Percentiles rank a stretch among this genome's conserved stretches.
Evolutionary conservation across 306 rosid species (phyloP).

Genomic region (Ziziphus jujuba): DNA sequence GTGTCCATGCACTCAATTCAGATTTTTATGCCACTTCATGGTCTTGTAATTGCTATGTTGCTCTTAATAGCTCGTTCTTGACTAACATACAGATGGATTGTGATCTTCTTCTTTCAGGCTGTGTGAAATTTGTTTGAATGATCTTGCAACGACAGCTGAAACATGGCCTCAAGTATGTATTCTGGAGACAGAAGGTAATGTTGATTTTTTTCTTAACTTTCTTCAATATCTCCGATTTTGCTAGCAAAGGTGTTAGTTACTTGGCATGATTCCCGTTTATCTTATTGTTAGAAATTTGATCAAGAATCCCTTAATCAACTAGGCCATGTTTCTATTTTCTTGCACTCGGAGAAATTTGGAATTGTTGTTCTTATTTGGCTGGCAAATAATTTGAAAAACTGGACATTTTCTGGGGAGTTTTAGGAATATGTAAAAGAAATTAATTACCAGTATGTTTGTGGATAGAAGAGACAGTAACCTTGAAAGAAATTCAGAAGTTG

Average conservation of each 20-base stretch:
- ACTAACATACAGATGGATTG: background rate
- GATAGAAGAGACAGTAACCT: background rate
- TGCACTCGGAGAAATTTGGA: background rate
- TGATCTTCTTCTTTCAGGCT: constrained; percentile 40
- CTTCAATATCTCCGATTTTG: background rate
- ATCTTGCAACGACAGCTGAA: constrained; percentile 47
- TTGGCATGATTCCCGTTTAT: background rate
- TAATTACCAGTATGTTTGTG: background rate
- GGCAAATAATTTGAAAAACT: background rate
- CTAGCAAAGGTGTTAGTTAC: background rate
- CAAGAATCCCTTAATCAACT: background rate
- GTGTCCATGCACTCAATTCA: background rate
- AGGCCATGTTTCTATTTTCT: background rate
- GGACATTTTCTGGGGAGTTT: background rate
- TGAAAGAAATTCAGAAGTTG: background rate
- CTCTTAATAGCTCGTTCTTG: background rate
- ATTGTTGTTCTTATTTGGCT: background rate
- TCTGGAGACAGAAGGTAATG: constrained; percentile 84
- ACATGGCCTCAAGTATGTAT: constrained; percentile 74
- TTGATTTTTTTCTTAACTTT: constrained; percentile 13
- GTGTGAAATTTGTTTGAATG: constrained; percentile 67
- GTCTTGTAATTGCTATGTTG: background rate
- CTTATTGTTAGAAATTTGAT: background rate
- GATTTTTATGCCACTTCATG: background rate
- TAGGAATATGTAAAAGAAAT: background rate